Percentiles rank a stretch among this genome's conserved stretches.
phyloP scores from a whole-genome alignment of 257 asterid genomes.

The Capsicum baccatum region DNA sequence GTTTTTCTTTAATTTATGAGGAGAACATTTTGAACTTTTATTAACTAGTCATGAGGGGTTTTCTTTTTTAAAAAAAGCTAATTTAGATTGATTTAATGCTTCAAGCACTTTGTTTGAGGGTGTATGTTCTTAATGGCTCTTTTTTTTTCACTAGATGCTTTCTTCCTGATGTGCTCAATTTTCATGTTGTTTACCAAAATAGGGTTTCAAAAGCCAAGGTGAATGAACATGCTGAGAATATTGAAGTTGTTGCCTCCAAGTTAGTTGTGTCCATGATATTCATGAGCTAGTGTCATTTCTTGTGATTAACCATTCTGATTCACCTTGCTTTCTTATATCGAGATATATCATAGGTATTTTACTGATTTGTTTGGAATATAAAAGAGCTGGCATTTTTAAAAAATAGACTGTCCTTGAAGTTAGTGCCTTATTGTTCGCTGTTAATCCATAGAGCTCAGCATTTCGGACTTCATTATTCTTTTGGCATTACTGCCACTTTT shows the following conservation, averaged over 20 bases:
- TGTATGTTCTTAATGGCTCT: not conserved
- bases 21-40: not conserved
- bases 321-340: not conserved
- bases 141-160: conserved; percentile 12
- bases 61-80: not conserved
- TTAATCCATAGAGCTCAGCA: not conserved
- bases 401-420: not conserved
- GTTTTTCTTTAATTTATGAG: not conserved
- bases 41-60: not conserved
- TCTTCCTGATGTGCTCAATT: not conserved
- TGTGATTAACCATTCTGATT: conserved; percentile 11
- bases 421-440: not conserved
- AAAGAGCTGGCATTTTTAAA: not conserved
- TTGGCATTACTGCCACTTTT: not conserved
- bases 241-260: conserved; percentile 69
- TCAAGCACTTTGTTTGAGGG: not conserved
- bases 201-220: conserved; percentile 79
- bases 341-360: conserved; percentile 2
- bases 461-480: not conserved
- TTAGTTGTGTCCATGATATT: conserved; percentile 61
- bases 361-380: not conserved
- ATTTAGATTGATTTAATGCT: not conserved
- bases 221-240: conserved; percentile 43
- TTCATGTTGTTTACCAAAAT: conserved; percentile 19
- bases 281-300: not conserved